Base-by-base conservation (phyloP, 352 stramenopile genomes). In the Phytophthora agathidicida region DNA sequence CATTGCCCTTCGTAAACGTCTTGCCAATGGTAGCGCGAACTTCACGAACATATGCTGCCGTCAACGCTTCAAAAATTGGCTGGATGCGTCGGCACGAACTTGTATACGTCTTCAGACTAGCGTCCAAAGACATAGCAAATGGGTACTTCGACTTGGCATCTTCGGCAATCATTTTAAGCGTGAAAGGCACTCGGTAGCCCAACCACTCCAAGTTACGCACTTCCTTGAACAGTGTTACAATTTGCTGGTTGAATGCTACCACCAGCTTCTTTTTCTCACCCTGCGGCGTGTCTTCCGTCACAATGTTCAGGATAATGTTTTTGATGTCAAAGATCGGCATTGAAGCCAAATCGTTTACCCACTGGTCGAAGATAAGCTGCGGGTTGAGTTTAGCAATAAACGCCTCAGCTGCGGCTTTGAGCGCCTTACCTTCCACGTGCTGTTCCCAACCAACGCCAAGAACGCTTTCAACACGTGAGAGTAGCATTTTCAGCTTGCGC, bases 181-280 rank as follows among this genome's bases (percentile, higher is more conserved):
- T 99, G 48, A 98, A 96, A 16, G 97, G 97, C 28, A 99, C 96
- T 17, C 88, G 86, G 57, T 99, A 99, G 14, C 96, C 96, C 10
- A 99, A 71, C 97, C 97, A 99, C 59, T 99, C 96, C 26, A 99
- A 73, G 68, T 99, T 98, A 31, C 96, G 89, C 36, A 99, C 97
- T 82, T 99, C 98, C 65, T 99, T 99, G 68, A 99, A 99, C 26
- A 99, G 73, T 27, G 94, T 94, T 27, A 99, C 94, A 60, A 97
- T 98, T 69, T 98, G 96, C 60, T 98, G 91, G 65, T 99, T 98
- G 80, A 99, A 99, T 39, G 86, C 88, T 7, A 96, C 88, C 24
- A 87, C 77, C 35, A 96, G 50, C 54, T 93, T 94, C 50, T 88
- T 89, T 2, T 70, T 77, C 60, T 91, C 74, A 22, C 86, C 85